A percentile compares a stretch with the other conserved stretches of the same genome.
These are phyloP conservation scores for Coelastrella sp. DNA, from an alignment of 139 green algal genomes.

Conservation along the genomic window DNA sequence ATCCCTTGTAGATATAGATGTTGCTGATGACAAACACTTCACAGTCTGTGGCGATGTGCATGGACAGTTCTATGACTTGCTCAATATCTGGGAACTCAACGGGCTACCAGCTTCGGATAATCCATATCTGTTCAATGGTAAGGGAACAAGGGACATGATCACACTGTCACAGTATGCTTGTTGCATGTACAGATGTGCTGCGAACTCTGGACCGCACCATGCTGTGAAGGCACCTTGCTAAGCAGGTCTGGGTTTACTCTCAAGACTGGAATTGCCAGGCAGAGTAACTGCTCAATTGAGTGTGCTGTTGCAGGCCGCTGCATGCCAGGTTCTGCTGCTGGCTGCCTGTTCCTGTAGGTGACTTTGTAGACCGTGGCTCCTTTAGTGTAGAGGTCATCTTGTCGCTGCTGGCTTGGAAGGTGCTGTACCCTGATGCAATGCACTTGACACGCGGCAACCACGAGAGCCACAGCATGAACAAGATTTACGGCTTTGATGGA, in stretches of 20 bases:
- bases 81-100: conserved; percentile 98
- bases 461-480: conserved; percentile 96
- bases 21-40: conserved; percentile 71
- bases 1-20: conserved; percentile 82
- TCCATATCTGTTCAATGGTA: conserved; percentile 99
- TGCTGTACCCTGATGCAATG: conserved; percentile 81
- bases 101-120: conserved; percentile 87
- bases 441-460: conserved; percentile 96
- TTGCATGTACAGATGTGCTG: too few relatives aligned
- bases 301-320: background rate
- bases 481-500: conserved; percentile 96
- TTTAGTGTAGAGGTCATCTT: conserved; percentile 96
- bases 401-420: conserved; percentile 93
- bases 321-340: background rate
- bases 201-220: background rate
- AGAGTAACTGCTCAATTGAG: too few relatives aligned
- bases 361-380: conserved; percentile 98
- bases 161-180: too few relatives aligned
- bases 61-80: conserved; percentile 94
- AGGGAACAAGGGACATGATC: background rate
- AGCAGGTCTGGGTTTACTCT: too few relatives aligned
- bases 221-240: too few relatives aligned
- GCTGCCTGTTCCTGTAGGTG: conserved; percentile 57
- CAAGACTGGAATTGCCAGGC: too few relatives aligned
- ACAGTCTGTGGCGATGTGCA: conserved; percentile 95